Conservation (phyloP, 805 yeast species). For the Kuraishia piskuri region DNA sequence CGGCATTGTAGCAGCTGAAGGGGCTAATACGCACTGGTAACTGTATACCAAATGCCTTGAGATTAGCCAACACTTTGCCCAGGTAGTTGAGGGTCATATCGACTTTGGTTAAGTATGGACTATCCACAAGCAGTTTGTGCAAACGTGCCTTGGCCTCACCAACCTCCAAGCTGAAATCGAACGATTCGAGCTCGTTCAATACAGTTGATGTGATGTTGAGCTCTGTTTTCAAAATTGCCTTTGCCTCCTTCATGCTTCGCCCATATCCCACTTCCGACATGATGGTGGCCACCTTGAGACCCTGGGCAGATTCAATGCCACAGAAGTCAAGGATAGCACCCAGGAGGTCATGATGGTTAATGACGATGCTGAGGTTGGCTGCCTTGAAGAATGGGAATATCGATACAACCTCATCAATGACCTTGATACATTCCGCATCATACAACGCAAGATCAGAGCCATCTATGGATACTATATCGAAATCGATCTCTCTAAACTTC, state of each 20-base stretch:
- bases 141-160: constrained; percentile 55
- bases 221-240: constrained; percentile 41
- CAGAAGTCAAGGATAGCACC: constrained; percentile 76
- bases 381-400: constrained; percentile 60
- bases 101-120: constrained; percentile 51
- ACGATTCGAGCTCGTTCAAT: constrained; percentile 69
- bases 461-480: constrained; percentile 58
- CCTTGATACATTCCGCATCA: constrained; percentile 86
- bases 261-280: constrained; percentile 74
- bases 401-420: constrained; percentile 63
- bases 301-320: constrained; percentile 67
- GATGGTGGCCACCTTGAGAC: constrained; percentile 56
- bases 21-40: constrained; percentile 64
- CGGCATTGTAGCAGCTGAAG: constrained; percentile 71
- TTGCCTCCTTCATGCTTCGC: constrained; percentile 52
- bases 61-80: constrained; percentile 43
- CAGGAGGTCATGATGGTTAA: constrained; percentile 77
- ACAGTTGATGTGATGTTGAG: constrained; percentile 75
- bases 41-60: constrained; percentile 51
- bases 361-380: constrained; percentile 46
- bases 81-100: constrained; percentile 59
- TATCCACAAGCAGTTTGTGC: constrained; percentile 64
- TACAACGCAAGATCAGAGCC: constrained; percentile 40
- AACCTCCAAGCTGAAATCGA: constrained; percentile 69
- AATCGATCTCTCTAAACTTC: constrained; percentile 74